These are phyloP conservation scores for Aspergillus unguis DNA, from an alignment of 2,329 filamentous ascomycete genomes.

Conservation along the genomic window DNA sequence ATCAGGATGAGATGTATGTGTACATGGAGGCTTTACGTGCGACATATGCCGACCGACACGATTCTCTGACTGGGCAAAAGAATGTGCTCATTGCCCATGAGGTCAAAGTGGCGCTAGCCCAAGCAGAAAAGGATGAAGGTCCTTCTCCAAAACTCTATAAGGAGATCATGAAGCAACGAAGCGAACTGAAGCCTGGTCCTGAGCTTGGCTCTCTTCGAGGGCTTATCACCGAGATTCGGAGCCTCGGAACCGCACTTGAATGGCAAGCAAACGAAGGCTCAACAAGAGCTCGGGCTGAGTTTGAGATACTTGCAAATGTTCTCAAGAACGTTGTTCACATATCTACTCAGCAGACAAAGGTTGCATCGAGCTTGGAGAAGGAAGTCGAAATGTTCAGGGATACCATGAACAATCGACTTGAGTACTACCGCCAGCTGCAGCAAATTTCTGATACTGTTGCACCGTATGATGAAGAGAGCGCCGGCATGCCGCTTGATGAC, in stretches of 20 bases:
- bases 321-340: conserved; percentile 58
- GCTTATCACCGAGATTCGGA: conserved; percentile 66
- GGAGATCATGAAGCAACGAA: conserved; percentile 46
- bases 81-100: conserved; percentile 75
- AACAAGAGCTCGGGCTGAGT: conserved; percentile 59
- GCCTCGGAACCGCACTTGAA: conserved; percentile 58
- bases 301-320: conserved; percentile 61
- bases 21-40: conserved; percentile 77
- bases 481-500: conserved; percentile 56
- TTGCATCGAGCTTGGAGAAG: conserved; percentile 49
- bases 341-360: conserved; percentile 52
- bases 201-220: conserved; percentile 65
- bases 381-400: conserved; percentile 73
- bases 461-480: conserved; percentile 63
- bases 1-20: conserved; percentile 83
- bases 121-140: conserved; percentile 63
- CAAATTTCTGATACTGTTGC: conserved; percentile 83
- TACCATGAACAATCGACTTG: conserved; percentile 79
- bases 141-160: conserved; percentile 66
- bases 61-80: conserved; percentile 70
- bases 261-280: conserved; percentile 55
- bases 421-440: conserved; percentile 89
- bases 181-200: conserved; percentile 43
- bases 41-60: conserved; percentile 73
- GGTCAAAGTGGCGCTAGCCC: conserved; percentile 57